Evolutionary conservation across 192 early-diverging fungal species (phyloP).

Genomic region (Powellomyces hirtus): DNA sequence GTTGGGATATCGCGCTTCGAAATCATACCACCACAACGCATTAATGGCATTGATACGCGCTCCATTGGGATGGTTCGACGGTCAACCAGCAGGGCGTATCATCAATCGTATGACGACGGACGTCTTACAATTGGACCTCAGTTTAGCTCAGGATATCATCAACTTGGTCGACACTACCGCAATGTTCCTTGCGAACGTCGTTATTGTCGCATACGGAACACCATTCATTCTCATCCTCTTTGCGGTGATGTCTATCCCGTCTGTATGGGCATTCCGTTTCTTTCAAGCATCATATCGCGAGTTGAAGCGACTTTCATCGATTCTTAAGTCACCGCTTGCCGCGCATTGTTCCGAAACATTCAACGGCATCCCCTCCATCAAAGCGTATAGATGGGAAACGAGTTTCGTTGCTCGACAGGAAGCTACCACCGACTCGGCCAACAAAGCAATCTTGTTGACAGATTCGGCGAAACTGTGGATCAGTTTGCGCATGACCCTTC

Average conservation of each 20-base stretch:
- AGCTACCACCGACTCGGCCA: not conserved
- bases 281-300: conserved; percentile 30
- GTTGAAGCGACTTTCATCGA: conserved; percentile 13
- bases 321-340: conserved; percentile 12
- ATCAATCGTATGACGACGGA: conserved; percentile 61
- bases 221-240: conserved; percentile 30
- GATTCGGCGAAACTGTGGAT: conserved; percentile 5
- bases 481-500: not conserved
- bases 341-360: conserved; percentile 2
- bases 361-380: not conserved
- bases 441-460: not conserved
- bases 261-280: conserved; percentile 1
- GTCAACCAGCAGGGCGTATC: conserved; percentile 62
- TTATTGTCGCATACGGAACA: conserved; percentile 51
- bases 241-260: not conserved
- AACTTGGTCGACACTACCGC: conserved; percentile 52
- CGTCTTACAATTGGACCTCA: conserved; percentile 60
- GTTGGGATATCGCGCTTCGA: conserved; percentile 38
- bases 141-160: conserved; percentile 53
- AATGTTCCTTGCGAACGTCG: conserved; percentile 53
- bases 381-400: not conserved
- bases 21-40: conserved; percentile 64
- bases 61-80: conserved; percentile 70
- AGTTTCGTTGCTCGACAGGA: conserved; percentile 6
- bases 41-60: conserved; percentile 64